Conservation (phyloP, 169 alveolate genomes). For the Perkinsus chesapeaki region DNA sequence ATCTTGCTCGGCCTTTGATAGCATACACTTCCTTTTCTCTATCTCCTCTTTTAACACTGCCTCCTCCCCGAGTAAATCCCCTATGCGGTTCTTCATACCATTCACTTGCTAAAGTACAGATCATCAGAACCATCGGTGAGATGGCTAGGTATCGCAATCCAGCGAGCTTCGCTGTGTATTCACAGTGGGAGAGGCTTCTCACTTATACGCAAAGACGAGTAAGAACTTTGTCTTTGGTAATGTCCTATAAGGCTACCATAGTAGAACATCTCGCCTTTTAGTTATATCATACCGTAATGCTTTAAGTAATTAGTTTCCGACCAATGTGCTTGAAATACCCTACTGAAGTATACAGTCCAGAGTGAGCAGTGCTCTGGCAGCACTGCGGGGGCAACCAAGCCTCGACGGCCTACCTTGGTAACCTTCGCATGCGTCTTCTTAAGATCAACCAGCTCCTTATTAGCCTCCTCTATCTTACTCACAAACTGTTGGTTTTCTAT, state of each 20-base stretch:
- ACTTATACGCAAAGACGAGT: neutral
- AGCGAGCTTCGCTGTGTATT: no score
- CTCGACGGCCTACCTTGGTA: neutral
- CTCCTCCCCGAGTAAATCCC: constrained; percentile 23
- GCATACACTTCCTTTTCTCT: neutral
- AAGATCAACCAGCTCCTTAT: constrained; percentile 54
- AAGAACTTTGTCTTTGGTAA: neutral
- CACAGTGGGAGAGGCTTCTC: no score
- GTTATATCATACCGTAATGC: neutral
- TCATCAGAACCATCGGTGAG: neutral
- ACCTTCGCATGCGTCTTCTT: constrained; percentile 62
- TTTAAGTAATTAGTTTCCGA: neutral
- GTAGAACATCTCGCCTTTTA: neutral
- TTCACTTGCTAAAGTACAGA: constrained; percentile 27
- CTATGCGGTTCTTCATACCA: constrained; percentile 27
- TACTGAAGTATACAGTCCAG: neutral
- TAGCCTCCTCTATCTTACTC: constrained; percentile 75
- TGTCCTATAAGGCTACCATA: neutral
- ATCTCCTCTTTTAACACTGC: neutral
- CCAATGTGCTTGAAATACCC: neutral
- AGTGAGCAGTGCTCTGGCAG: neutral
- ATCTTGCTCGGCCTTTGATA: neutral
- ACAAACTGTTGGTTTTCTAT: constrained; percentile 83
- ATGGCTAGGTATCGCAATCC: neutral
- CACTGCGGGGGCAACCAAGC: neutral